phyloP scores from a whole-genome alignment of 371 early-diverging fungal genomes.

The Ecytonucleospora hepatopenaei region DNA sequence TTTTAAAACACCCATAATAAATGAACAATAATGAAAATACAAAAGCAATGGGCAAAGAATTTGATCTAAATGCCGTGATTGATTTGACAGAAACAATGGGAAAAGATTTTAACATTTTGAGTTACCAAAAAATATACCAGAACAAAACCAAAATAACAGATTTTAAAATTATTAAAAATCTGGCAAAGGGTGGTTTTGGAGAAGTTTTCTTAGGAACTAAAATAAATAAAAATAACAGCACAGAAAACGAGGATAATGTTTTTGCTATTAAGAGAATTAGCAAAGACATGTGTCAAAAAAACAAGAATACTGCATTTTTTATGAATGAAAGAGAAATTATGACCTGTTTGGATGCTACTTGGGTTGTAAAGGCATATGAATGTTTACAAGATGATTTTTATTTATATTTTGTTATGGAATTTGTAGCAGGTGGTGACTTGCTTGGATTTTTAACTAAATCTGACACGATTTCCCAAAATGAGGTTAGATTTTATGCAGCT shows the following conservation, averaged over 20 bases:
- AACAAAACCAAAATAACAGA: constrained; percentile 57
- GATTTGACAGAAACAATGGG: constrained; percentile 10
- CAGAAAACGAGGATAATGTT: constrained; percentile 61
- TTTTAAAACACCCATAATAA: too few species aligned
- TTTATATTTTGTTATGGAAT: constrained; percentile 67
- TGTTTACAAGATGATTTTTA: constrained; percentile 63
- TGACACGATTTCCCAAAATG: constrained; percentile 56
- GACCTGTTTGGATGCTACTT: constrained; percentile 40
- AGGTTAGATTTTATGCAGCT: constrained; percentile 57
- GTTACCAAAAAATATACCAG: background rate
- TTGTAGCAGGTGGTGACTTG: constrained; percentile 73
- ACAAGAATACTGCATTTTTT: constrained; percentile 55
- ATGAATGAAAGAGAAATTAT: constrained; percentile 58
- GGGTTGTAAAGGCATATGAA: constrained; percentile 58
- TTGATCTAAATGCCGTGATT: constrained; percentile 25
- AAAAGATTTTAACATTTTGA: background rate
- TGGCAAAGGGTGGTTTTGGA: constrained; percentile 79
- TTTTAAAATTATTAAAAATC: constrained; percentile 69
- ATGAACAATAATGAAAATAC: too few species aligned
- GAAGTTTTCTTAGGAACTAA: constrained; percentile 62
- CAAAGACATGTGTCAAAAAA: constrained; percentile 68
- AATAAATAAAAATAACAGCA: too few species aligned
- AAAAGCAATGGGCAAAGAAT: constrained; percentile 1
- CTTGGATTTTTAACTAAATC: constrained; percentile 62
- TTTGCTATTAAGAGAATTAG: constrained; percentile 86